Conservation (phyloP, 129 eudicot genomes). For the Helianthus annuus region DNA sequence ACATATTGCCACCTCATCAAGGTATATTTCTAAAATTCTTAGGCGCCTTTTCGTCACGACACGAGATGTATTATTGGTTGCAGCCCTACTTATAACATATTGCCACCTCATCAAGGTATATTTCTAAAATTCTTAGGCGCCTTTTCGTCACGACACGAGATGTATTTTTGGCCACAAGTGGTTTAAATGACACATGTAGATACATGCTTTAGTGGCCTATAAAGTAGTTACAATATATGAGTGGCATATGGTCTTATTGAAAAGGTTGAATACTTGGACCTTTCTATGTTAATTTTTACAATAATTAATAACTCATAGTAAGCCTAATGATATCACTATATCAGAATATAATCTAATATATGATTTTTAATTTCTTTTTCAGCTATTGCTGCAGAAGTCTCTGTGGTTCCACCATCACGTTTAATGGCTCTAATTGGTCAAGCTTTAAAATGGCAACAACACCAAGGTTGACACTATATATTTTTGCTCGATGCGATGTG, state of each 20-base stretch:
- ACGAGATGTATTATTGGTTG: not conserved
- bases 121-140: not conserved
- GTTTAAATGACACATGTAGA: not conserved
- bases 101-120: not conserved
- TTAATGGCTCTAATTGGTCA: conserved; percentile 96
- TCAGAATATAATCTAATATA: not conserved
- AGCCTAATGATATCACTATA: not conserved
- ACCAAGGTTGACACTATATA: conserved; percentile 63
- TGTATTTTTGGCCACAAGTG: not conserved
- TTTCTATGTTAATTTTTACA: not conserved
- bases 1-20: not conserved
- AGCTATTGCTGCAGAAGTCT: conserved; percentile 96
- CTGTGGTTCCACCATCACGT: conserved; percentile 98
- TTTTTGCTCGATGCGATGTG: not conserved
- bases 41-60: not conserved
- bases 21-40: not conserved
- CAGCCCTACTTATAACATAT: too few relatives aligned
- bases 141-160: not conserved
- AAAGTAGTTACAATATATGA: not conserved
- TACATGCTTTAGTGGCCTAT: not conserved
- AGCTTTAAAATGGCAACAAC: conserved; percentile 98
- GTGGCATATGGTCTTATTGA: not conserved
- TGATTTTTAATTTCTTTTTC: conserved; percentile 26
- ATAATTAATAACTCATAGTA: not conserved
- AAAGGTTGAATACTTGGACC: not conserved